Percentiles rank a stretch among this genome's conserved stretches.
phyloP scores from a whole-genome alignment of 75 land plant species.

The Cunninghamia lanceolata region DNA sequence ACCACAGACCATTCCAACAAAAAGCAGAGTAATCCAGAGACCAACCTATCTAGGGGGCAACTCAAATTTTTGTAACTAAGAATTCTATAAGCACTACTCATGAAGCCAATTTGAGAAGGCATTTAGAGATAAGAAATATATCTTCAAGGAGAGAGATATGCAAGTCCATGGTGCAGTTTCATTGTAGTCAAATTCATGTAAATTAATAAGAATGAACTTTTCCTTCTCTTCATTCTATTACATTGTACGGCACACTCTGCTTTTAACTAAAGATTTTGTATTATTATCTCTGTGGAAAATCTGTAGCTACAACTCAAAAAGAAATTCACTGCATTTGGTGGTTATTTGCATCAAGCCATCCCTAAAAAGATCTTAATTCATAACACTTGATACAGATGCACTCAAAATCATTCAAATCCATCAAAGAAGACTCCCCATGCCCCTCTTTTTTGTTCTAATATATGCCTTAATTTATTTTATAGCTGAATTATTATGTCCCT shows the following conservation, averaged over 20 bases:
- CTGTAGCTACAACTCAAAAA: background rate
- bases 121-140: background rate
- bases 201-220: background rate
- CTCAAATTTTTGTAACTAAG: too few relatives aligned
- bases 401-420: background rate
- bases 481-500: too few relatives aligned
- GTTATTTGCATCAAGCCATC: background rate
- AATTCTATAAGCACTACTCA: background rate
- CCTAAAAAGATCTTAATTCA: background rate
- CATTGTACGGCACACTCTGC: background rate
- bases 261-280: background rate
- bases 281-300: background rate
- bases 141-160: too few relatives aligned
- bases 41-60: too few relatives aligned
- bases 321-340: background rate
- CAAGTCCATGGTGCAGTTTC: background rate
- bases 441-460: too few relatives aligned
- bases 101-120: background rate
- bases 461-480: too few relatives aligned
- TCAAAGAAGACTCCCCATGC: too few relatives aligned
- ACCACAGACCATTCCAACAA: too few relatives aligned
- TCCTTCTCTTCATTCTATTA: background rate
- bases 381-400: too few relatives aligned
- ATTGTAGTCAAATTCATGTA: background rate
- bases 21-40: too few relatives aligned